Evolutionary conservation across 139 green algal species (phyloP), one percentile per base, ranked within the genome.

Genomic region (Chlamydomonas sp.): DNA sequence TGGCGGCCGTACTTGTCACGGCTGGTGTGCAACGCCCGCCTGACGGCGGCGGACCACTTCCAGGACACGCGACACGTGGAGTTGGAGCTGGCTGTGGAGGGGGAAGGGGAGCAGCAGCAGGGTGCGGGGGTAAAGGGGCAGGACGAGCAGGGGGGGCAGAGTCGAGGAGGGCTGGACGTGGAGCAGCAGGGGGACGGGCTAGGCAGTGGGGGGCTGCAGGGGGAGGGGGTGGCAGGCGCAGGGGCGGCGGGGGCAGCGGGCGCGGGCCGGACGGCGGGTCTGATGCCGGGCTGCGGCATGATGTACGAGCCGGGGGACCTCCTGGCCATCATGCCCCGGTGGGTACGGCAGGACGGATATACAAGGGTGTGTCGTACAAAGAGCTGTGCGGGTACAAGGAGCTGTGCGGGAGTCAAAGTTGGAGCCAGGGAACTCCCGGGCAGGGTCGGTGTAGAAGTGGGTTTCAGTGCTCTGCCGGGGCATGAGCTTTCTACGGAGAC

Each of bases 61-160:
- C 97, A 98, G 84, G 96, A 98, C 77, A 95, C 96, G 17, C 89
- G 96, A 2, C 95, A 96, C 89, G 66, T 99, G 5, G 94, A 95
- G 89, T 83, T 99, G 64, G 91, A 96, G 78, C 84, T 98, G 10
- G 59, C 20, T 15, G 31, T 49, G 31, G 31, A 49, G 31, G 31
- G 31, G 31, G 31, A 49, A 49, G 31, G 31, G 31, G 31, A 49
- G 31, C 31, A 49, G 31, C 31, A 81, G 87, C 59, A 12, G 67
- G 16, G 14, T 74, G 67, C 16, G 67, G 67, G 14, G 67, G 67
- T 74, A 16, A 16, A n/a, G 67, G 67, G 67, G 67, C 14, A 14
- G 67, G 14, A 16, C 67, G 14, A n/a, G 67, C 67, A 74, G 14
- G 14, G 67, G 67, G 14, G 67, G 67, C 67, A 74, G 67, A 14